These are phyloP conservation scores for Aphanomyces cochlioides DNA, from an alignment of 352 stramenopile genomes.

Conservation along the genomic window DNA sequence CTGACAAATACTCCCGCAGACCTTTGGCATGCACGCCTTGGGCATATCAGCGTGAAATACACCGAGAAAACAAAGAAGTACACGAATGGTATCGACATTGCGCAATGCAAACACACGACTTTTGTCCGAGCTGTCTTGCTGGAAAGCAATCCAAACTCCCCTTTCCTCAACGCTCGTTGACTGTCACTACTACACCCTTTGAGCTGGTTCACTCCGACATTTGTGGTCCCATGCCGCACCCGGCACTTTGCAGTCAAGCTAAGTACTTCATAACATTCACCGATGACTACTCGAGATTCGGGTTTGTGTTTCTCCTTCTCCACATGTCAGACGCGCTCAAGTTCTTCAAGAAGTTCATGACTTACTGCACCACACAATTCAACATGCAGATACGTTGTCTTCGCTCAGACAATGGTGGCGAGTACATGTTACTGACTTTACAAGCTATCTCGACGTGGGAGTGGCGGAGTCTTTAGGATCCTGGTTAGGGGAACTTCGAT, in stretches of 20 bases:
- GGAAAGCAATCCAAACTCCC: slow-evolving; percentile 23
- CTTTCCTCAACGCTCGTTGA: not conserved
- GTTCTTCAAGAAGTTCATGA: slow-evolving; percentile 30
- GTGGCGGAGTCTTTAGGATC: too few species aligned
- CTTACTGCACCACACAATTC: slow-evolving; percentile 1
- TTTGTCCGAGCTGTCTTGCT: slow-evolving; percentile 23
- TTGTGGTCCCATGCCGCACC: slow-evolving; percentile 18
- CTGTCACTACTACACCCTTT: slow-evolving; percentile 7
- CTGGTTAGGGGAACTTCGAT: too few species aligned
- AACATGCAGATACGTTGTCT: not conserved
- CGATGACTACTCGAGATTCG: slow-evolving; percentile 27
- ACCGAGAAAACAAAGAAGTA: too few species aligned
- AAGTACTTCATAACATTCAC: slow-evolving; percentile 28
- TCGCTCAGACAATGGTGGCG: slow-evolving; percentile 7
- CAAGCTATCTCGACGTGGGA: not conserved
- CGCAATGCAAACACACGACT: not conserved
- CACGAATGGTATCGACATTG: not conserved
- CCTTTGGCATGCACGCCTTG: too few species aligned
- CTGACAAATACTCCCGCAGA: too few species aligned
- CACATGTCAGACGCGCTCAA: slow-evolving; percentile 19
- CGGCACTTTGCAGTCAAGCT: not conserved
- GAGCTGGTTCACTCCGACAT: slow-evolving; percentile 32
- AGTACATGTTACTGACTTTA: not conserved
- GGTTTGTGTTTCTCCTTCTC: slow-evolving; percentile 20
- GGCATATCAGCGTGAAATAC: too few species aligned